A percentile compares a stretch with the other conserved stretches of the same genome.
phyloP scores from a whole-genome alignment of 768 basidiomycete genomes.

The Hygrocybe punicea region DNA sequence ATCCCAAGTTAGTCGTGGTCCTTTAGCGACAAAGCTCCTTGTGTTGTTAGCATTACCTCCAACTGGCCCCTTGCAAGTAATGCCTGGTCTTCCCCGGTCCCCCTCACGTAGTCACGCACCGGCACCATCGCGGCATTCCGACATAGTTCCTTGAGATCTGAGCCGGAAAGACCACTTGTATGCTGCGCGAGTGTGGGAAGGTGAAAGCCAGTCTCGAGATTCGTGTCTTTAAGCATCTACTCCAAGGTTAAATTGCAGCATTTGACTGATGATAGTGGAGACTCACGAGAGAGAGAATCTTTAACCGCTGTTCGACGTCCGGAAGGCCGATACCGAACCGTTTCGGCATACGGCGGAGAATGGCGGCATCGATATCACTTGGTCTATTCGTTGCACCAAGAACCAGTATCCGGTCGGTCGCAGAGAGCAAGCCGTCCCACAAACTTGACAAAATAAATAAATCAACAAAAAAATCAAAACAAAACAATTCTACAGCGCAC shows the following conservation, averaged over 20 bases:
- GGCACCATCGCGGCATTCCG: slow-evolving; percentile 92
- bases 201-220: slow-evolving; percentile 59
- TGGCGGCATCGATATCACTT: slow-evolving; percentile 84
- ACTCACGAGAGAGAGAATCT: slow-evolving; percentile 76
- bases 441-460: slow-evolving; percentile 45
- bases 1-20: too few relatives aligned
- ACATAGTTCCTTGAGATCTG: slow-evolving; percentile 89
- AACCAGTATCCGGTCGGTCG: slow-evolving; percentile 78
- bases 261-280: neutral
- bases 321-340: slow-evolving; percentile 87
- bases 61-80: slow-evolving; percentile 49
- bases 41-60: too few relatives aligned
- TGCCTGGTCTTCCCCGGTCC: slow-evolving; percentile 40
- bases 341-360: slow-evolving; percentile 96
- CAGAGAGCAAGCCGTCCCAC: slow-evolving; percentile 92
- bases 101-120: slow-evolving; percentile 77
- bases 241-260: too few relatives aligned
- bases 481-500: slow-evolving; percentile 55
- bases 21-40: too few relatives aligned
- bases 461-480: slow-evolving; percentile 1
- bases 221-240: slow-evolving; percentile 83
- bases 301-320: slow-evolving; percentile 69
- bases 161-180: slow-evolving; percentile 79
- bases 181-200: slow-evolving; percentile 60
- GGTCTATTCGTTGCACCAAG: slow-evolving; percentile 96